Evolutionary conservation across 2,329 filamentous ascomycete genomes (phyloP).

Genomic region (Cercospora berteroae): DNA sequence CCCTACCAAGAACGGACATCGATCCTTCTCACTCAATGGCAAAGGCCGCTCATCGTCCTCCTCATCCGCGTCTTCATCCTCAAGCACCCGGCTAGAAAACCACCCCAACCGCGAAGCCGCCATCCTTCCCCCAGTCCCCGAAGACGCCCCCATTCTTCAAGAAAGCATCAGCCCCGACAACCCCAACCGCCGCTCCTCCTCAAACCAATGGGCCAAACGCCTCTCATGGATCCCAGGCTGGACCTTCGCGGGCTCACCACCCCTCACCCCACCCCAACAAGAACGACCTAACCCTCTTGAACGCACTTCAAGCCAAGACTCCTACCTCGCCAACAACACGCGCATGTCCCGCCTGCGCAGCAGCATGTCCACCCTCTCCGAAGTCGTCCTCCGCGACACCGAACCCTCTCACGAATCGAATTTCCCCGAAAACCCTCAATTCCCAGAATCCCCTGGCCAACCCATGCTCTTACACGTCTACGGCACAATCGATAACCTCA

Average conservation of each 20-base stretch:
- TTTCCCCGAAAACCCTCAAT: constrained; percentile 8
- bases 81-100: background rate
- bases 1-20: background rate
- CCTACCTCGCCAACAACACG: background rate
- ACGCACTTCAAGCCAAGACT: background rate
- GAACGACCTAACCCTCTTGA: background rate
- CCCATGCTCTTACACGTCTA: constrained; percentile 9
- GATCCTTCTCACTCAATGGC: background rate
- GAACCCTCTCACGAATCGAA: constrained; percentile 15
- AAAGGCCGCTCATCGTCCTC: constrained; percentile 3
- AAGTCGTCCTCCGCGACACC: constrained; percentile 8
- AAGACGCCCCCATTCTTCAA: background rate
- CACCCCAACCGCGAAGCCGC: constrained; percentile 8
- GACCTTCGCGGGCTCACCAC: constrained; percentile 11
- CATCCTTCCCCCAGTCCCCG: constrained; percentile 2
- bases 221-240: constrained; percentile 18
- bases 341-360: constrained; percentile 11
- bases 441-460: constrained; percentile 7
- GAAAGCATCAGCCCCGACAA: constrained; percentile 7
- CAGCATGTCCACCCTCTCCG: constrained; percentile 10
- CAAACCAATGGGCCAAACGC: constrained; percentile 8
- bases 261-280: background rate
- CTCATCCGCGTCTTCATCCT: background rate
- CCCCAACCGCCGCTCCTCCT: background rate
- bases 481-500: constrained; percentile 10